phyloP scores from a whole-genome alignment of 2,329 filamentous ascomycete genomes.

The Aureobasidium uvarum region DNA sequence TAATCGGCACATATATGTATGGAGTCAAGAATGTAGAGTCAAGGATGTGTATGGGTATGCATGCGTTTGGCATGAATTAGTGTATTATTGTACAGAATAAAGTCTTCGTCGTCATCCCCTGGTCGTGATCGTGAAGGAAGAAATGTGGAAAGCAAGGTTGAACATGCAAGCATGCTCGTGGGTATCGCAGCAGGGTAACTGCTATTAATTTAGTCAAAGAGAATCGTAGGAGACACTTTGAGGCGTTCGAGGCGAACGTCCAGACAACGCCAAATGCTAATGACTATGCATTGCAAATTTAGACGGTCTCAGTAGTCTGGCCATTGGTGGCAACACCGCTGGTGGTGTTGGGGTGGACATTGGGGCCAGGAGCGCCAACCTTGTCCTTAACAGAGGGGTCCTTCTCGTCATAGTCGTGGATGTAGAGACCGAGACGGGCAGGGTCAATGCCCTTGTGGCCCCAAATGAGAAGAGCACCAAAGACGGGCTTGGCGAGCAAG shows the following conservation, averaged over 20 bases:
- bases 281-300: neutral
- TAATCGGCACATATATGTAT: too few relatives aligned
- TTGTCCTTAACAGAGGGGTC: conserved; percentile 35
- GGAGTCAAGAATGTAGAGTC: too few relatives aligned
- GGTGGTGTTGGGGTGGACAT: conserved; percentile 31
- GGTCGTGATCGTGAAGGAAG: conserved; percentile 21
- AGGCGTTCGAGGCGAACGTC: neutral
- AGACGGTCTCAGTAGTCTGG: conserved; percentile 22
- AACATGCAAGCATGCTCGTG: conserved; percentile 11
- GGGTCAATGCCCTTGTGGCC: conserved; percentile 64
- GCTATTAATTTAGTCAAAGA: conserved; percentile 1
- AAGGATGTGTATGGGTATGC: neutral
- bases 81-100: conserved; percentile 23
- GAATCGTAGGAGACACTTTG: neutral
- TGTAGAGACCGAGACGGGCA: conserved; percentile 54
- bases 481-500: conserved; percentile 62
- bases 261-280: neutral
- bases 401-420: conserved; percentile 50
- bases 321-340: conserved; percentile 22
- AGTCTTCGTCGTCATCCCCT: neutral
- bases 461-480: conserved; percentile 60
- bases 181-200: conserved; percentile 13
- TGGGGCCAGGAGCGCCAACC: conserved; percentile 26
- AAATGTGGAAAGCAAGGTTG: neutral
- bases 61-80: conserved; percentile 6